Base-by-base conservation (phyloP, 129 eudicot species). In the Heracleum sosnowskyi region DNA sequence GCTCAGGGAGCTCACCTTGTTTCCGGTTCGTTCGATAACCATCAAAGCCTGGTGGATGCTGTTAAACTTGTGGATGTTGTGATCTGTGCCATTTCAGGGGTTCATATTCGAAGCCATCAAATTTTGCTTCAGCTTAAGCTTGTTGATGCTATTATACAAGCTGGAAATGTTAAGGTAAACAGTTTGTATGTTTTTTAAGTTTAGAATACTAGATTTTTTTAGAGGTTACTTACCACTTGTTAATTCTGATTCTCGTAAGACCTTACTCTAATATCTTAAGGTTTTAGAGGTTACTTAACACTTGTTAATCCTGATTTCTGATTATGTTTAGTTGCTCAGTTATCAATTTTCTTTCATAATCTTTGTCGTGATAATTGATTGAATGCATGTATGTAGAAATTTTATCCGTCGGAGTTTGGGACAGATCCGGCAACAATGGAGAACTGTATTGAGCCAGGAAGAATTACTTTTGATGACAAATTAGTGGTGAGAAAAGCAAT, bases 111-210 rank as follows among this genome's bases (percentile, higher is more conserved):
- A 42, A 89, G 90, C 75, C 98, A 93, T 62, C 87, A 89, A 11
- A 82, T 93, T 11, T 71, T 90, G 77, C 45, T 90, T 81, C 97
- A 93, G 81, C 96, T 93, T 66, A 90, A 90, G 87, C 89, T 93
- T 62, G 94, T 93, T 79, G 94, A 93, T 47, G 98, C 97, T 74
- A 93, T 93, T 36, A 90, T 86, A 79, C 91, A 93, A 76, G 97
- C 97, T 22, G 97, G 98, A 22, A 93, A 90, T 69, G 69, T 93
- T 37, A 87, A 90, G 98, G 98, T 93, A 34, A 84, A 13, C n/a
- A 28, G 3, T 29, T n/a, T 26, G 34, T 12, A 26, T 11, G 2
- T 22, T 51, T 22, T 51, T 47, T 0, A 17, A 20, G 22, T 17
- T n/a, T n/a, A n/a, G n/a, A n/a, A n/a, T n/a, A n/a, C n/a, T n/a